Evolutionary conservation across 2,329 filamentous ascomycete genomes (phyloP).

Genomic region (Cercospora brassicicola): DNA sequence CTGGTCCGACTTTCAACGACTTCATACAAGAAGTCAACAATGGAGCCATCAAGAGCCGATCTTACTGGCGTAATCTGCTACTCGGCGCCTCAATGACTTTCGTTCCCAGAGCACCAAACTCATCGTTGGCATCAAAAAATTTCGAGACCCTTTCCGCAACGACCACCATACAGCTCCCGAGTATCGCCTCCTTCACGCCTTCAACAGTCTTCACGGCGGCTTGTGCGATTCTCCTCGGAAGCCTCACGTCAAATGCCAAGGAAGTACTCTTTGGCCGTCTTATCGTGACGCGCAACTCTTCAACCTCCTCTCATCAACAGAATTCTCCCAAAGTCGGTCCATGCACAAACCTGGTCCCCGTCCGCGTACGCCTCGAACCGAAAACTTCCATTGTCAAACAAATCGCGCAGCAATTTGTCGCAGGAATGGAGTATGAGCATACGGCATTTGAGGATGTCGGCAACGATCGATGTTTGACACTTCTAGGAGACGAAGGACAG

Average conservation of each 20-base stretch:
- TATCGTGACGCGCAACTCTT: not conserved
- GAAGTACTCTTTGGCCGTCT: constrained; percentile 12
- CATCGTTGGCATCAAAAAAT: not conserved
- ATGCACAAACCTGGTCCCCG: constrained; percentile 1
- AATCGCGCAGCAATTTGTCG: constrained; percentile 11
- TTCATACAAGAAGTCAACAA: not conserved
- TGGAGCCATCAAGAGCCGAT: not conserved
- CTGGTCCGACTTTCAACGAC: not conserved
- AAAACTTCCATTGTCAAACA: constrained; percentile 6
- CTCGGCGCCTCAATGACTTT: constrained; percentile 9
- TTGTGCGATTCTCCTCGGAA: constrained; percentile 2
- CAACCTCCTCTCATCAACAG: not conserved
- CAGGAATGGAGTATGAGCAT: constrained; percentile 3
- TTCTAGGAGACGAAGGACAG: not conserved
- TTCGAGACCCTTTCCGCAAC: not conserved
- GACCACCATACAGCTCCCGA: not conserved
- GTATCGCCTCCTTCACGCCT: not conserved
- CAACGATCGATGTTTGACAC: not conserved
- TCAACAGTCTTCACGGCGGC: constrained; percentile 10
- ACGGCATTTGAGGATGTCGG: constrained; percentile 1
- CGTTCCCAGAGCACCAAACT: not conserved
- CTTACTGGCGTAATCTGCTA: constrained; percentile 12
- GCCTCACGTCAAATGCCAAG: not conserved
- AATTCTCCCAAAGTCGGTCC: not conserved
- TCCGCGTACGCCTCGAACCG: constrained; percentile 7